Evolutionary conservation across 208 protist genomes (phyloP).

Genomic region (Acanthamoeba triangularis): DNA sequence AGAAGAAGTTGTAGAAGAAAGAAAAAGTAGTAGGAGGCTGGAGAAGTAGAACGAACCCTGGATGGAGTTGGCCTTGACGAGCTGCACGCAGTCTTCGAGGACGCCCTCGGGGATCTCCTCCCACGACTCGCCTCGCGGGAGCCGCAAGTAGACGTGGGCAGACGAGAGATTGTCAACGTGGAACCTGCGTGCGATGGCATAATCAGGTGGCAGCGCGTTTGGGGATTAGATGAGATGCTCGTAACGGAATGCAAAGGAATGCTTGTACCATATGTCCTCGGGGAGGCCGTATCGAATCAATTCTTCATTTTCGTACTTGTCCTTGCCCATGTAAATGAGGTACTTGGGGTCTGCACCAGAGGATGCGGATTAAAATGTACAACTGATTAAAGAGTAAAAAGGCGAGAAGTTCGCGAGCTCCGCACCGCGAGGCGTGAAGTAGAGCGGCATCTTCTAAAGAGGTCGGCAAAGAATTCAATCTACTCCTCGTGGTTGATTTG

Average conservation of each 20-base stretch:
- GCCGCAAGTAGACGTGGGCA: slow-evolving; percentile 98
- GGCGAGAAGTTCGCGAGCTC: background rate
- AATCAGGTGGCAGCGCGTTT: background rate
- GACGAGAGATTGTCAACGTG: slow-evolving; percentile 98
- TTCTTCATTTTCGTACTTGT: slow-evolving; percentile 99
- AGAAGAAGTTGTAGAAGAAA: slow-evolving; percentile 90
- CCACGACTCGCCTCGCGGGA: slow-evolving; percentile 94
- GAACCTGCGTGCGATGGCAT: slow-evolving; percentile 89
- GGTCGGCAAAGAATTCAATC: too few relatives aligned
- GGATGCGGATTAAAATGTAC: background rate
- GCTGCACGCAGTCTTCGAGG: slow-evolving; percentile 97
- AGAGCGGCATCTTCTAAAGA: slow-evolving; percentile 25
- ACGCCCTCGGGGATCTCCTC: slow-evolving; percentile 95
- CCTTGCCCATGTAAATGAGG: slow-evolving; percentile 98
- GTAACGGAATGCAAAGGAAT: background rate
- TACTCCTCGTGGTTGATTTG: background rate
- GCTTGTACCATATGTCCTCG: slow-evolving; percentile 96
- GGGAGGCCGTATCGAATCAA: slow-evolving; percentile 98
- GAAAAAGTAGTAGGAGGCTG: background rate
- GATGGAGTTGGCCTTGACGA: slow-evolving; percentile 98
- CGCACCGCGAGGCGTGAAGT: background rate
- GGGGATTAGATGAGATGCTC: background rate
- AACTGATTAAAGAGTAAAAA: background rate
- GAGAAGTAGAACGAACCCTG: slow-evolving; percentile 89
- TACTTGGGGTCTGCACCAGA: slow-evolving; percentile 91